A percentile compares a stretch with the other conserved stretches of the same genome.
phyloP scores from a whole-genome alignment of 2,329 filamentous ascomycete species.

The Penicillium capsulatum region DNA sequence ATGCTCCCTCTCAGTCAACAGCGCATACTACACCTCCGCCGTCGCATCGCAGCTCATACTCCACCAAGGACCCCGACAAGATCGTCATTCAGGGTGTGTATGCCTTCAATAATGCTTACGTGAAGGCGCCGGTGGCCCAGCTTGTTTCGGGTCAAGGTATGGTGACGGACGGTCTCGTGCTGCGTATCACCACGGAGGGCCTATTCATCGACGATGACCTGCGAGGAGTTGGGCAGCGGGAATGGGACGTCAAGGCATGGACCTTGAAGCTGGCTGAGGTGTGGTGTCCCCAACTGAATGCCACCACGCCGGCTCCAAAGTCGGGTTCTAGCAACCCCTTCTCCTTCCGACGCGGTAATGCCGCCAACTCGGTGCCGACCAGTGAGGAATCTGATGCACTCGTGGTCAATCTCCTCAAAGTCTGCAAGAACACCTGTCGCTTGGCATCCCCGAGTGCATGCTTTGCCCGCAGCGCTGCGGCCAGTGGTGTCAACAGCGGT shows the following conservation, averaged over 20 bases:
- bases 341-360: constrained; percentile 41
- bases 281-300: constrained; percentile 64
- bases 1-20: constrained; percentile 78
- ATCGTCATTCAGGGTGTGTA: constrained; percentile 94
- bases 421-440: constrained; percentile 63
- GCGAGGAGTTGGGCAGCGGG: constrained; percentile 82
- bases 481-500: constrained; percentile 28
- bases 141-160: constrained; percentile 77
- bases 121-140: constrained; percentile 84
- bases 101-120: constrained; percentile 82
- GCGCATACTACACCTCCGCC: constrained; percentile 78
- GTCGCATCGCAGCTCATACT: constrained; percentile 71
- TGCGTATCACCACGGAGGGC: constrained; percentile 89
- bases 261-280: constrained; percentile 90
- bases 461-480: constrained; percentile 29
- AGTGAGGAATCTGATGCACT: constrained; percentile 65
- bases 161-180: constrained; percentile 86
- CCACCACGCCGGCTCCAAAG: constrained; percentile 39
- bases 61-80: constrained; percentile 88
- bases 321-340: constrained; percentile 25
- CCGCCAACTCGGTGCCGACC: constrained; percentile 51
- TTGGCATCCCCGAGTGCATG: constrained; percentile 41
- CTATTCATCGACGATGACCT: constrained; percentile 97
- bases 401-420: constrained; percentile 57
- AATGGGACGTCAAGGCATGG: constrained; percentile 99